A percentile compares a stretch with the other conserved stretches of the same genome.
phyloP scores from a whole-genome alignment of 345 rosid genomes.

The Anacardium occidentale region DNA sequence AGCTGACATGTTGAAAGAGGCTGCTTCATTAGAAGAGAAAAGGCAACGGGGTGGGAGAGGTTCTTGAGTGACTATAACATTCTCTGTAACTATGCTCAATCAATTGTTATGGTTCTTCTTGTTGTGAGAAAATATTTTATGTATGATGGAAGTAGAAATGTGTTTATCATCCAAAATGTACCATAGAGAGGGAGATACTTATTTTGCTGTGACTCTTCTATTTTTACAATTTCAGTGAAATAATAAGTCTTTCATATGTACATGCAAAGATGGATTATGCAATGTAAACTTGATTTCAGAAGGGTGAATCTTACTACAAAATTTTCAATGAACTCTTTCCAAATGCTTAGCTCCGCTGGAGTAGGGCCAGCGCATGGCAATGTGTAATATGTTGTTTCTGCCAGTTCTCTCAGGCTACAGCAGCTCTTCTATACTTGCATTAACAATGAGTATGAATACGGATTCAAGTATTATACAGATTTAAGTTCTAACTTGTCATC shows the following conservation, averaged over 20 bases:
- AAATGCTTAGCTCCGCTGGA: background rate
- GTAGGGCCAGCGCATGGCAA: background rate
- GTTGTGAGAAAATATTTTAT: constrained; percentile 23
- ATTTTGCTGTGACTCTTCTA: constrained; percentile 9
- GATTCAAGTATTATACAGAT: no score
- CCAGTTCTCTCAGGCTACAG: no score
- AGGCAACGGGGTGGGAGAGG: constrained; percentile 46
- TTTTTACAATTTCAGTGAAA: constrained; percentile 25
- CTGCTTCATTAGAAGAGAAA: constrained; percentile 67
- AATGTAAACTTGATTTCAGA: background rate
- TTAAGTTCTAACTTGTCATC: no score
- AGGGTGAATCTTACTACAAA: background rate
- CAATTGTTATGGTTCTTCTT: constrained; percentile 22
- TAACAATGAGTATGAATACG: no score
- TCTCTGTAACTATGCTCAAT: constrained; percentile 27
- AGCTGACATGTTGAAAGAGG: constrained; percentile 74
- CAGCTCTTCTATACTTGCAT: no score
- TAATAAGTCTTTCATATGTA: constrained; percentile 4
- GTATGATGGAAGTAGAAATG: constrained; percentile 28
- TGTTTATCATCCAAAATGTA: constrained; percentile 34
- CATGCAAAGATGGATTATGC: background rate
- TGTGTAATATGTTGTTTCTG: no score
- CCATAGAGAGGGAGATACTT: constrained; percentile 13
- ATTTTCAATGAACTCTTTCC: background rate
- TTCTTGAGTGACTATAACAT: constrained; percentile 29